Conservation (phyloP, 164 flowering plant genomes). For the Chimonanthus salicifolius region DNA sequence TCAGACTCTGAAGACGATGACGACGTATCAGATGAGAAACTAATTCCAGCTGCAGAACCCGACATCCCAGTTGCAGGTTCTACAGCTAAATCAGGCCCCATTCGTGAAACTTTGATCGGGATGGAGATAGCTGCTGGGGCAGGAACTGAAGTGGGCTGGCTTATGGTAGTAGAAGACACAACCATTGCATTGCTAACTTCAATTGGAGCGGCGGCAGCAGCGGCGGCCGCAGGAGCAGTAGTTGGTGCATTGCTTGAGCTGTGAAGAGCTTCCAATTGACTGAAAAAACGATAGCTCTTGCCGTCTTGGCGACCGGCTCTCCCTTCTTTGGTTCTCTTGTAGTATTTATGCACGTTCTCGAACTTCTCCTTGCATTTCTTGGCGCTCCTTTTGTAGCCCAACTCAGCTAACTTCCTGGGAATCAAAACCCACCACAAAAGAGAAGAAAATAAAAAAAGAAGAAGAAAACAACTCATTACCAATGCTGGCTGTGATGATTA, state of each 20-base stretch:
- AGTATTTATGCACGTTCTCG: slow-evolving; percentile 71
- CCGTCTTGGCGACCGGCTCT: slow-evolving; percentile 71
- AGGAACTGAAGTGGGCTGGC: slow-evolving; percentile 1
- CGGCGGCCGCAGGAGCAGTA: slow-evolving; percentile 6
- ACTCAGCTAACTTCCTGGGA: slow-evolving; percentile 56
- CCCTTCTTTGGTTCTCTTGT: slow-evolving; percentile 66
- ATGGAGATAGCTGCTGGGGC: background rate
- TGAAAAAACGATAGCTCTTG: slow-evolving; percentile 53
- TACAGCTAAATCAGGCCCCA: slow-evolving; percentile 2
- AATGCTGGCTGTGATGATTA: background rate
- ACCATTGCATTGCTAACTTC: slow-evolving; percentile 8
- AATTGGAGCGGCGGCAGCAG: too few species aligned
- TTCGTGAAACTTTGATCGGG: background rate
- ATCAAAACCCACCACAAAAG: slow-evolving; percentile 6
- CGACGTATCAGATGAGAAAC: slow-evolving; percentile 46
- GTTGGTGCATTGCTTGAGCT: slow-evolving; percentile 10
- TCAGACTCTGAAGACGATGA: slow-evolving; percentile 22
- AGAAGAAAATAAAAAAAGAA: background rate
- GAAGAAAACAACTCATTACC: background rate
- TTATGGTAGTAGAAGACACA: slow-evolving; percentile 5
- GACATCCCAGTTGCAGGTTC: slow-evolving; percentile 1
- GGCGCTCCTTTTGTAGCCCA: slow-evolving; percentile 53
- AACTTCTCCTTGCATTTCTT: slow-evolving; percentile 76
- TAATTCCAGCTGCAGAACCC: slow-evolving; percentile 24
- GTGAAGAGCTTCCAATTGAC: slow-evolving; percentile 64